A percentile compares a stretch with the other conserved stretches of the same genome.
phyloP scores from a whole-genome alignment of 306 rosid genomes.

The Gynostemma pentaphyllum region DNA sequence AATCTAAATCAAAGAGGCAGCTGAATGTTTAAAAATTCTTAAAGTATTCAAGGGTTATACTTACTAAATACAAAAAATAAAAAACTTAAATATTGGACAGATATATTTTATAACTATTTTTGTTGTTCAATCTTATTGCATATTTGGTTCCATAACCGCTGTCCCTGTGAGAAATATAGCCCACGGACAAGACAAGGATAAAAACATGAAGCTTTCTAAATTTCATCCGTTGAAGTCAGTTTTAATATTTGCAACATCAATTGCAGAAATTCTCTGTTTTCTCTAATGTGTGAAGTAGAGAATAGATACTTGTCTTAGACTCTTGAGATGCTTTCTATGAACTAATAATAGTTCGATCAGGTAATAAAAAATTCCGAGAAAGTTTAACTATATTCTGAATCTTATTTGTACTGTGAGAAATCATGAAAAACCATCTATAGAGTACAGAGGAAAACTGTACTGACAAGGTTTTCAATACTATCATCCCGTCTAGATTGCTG shows the following conservation, averaged over 20 bases:
- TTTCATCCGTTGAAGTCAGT: neutral
- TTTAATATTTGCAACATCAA: neutral
- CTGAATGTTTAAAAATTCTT: too few species aligned
- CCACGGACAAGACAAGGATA: too few species aligned
- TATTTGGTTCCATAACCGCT: too few species aligned
- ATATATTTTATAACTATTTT: too few species aligned
- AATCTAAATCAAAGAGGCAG: too few species aligned
- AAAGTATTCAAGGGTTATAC: too few species aligned
- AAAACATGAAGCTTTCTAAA: neutral
- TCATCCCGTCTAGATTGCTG: constrained; percentile 21
- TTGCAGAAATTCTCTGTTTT: neutral
- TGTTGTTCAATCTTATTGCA: too few species aligned
- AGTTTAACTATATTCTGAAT: neutral
- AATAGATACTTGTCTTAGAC: neutral
- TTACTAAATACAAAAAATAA: too few species aligned
- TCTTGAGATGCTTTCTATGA: neutral
- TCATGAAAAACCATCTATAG: neutral
- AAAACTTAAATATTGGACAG: too few species aligned
- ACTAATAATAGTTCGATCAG: neutral
- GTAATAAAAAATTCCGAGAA: neutral
- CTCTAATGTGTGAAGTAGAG: neutral
- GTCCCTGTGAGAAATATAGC: too few species aligned
- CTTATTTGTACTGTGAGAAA: neutral
- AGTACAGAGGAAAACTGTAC: constrained; percentile 8
- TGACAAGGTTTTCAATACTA: constrained; percentile 32